Evolutionary conservation across 208 protist genomes (phyloP), one percentile per base, ranked within the genome.

Genomic region (Porcisia hertigi): DNA sequence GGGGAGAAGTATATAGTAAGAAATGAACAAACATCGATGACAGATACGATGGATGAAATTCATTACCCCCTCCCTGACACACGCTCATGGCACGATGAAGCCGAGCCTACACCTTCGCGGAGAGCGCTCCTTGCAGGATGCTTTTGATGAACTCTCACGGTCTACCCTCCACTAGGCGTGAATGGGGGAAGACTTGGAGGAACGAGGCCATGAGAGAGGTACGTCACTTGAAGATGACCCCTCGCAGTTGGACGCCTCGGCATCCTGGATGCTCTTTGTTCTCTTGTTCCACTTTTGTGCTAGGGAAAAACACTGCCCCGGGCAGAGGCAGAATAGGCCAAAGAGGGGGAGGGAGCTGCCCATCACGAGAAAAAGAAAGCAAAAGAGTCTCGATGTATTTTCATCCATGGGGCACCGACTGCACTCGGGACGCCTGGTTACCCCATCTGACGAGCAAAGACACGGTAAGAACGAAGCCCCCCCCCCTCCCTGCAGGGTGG

Each of bases 391-490:
- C 9, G 45, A 9, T 49, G 7, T 9, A 3, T 49, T 49, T 49
- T 9, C 3, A 49, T 49, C 45, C 45, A 49, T 9, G 3, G 45
- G 7, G 3, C 45, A 9, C 45, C 45, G 45, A 49, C 45, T 49
- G 45, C 45, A 49, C 45, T 49, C 45, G 45, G 3, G 45, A 9
- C 45, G 45, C 9, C 45, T 49, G 7, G 45, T 9, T 49, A 49
- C 9, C 36, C 41, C 3, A 30, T 34, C n/a, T 39, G 43, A 53
- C 20, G 55, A 45, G 54, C 8, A 69, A 7, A 53, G 52, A 52
- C 43, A 76, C 43, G 73, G 57, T 39, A 66, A 18, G 60, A 67
- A 49, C 57, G 41, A 49, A 18, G 20, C 39, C 41, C 34, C 36
- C n/a, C n/a, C n/a, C n/a, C n/a, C n/a, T n/a, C n/a, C n/a, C n/a